A percentile compares a stretch with the other conserved stretches of the same genome.
These are phyloP conservation scores for Mrakia gelida DNA, from an alignment of 768 basidiomycete species.

Conservation along the genomic window DNA sequence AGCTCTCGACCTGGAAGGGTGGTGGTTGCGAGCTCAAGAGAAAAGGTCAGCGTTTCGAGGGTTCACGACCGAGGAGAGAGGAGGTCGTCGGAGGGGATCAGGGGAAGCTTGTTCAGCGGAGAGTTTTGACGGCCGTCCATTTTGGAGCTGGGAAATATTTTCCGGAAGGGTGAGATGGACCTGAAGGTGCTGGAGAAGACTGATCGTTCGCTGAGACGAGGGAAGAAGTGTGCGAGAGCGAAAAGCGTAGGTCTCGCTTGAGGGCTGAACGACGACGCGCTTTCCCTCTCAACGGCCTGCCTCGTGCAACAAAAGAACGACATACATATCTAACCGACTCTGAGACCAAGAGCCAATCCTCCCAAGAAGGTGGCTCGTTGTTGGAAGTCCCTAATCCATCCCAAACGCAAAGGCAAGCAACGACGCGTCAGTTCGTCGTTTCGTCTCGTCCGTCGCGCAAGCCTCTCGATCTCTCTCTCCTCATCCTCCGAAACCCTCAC, in stretches of 20 bases:
- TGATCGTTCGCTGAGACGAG: no score
- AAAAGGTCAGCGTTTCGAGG: background rate
- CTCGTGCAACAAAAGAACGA: background rate
- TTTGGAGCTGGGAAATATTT: no score
- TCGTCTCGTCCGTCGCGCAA: background rate
- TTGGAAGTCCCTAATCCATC: slow-evolving; percentile 28
- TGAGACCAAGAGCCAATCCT: slow-evolving; percentile 26
- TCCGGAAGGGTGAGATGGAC: no score
- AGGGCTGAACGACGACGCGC: no score
- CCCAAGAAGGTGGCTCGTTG: slow-evolving; percentile 32
- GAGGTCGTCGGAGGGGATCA: background rate
- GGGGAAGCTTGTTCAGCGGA: background rate
- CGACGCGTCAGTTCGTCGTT: background rate
- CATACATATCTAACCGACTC: slow-evolving; percentile 18
- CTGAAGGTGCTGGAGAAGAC: no score
- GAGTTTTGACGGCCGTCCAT: no score
- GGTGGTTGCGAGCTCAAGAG: no score
- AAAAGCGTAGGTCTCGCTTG: no score
- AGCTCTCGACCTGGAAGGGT: background rate
- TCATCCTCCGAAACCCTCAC: background rate
- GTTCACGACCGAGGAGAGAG: background rate
- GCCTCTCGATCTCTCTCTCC: background rate
- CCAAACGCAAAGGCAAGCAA: background rate
- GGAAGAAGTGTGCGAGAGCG: no score
- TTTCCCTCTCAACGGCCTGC: background rate